A percentile compares a stretch with the other conserved stretches of the same genome.
These are phyloP conservation scores for Penicillium sp. DNA, from an alignment of 2,329 filamentous ascomycete species.

Conservation along the genomic window DNA sequence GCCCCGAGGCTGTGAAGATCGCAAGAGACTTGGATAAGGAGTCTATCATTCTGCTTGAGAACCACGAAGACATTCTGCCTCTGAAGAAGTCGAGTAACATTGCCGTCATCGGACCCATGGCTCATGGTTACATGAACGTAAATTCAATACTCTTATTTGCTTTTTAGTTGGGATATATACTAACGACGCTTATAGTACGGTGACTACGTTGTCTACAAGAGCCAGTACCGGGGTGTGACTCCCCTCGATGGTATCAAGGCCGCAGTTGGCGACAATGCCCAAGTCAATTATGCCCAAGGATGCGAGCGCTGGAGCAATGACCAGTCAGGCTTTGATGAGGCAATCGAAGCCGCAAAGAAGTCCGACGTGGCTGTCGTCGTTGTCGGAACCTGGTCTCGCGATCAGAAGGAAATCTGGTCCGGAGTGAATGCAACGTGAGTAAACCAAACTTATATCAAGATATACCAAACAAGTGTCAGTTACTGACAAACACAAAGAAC, in stretches of 20 bases:
- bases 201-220: slow-evolving; percentile 68
- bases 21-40: slow-evolving; percentile 65
- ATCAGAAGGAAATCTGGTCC: slow-evolving; percentile 69
- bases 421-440: slow-evolving; percentile 65
- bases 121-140: slow-evolving; percentile 68
- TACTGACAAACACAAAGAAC: slow-evolving; percentile 42
- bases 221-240: slow-evolving; percentile 65
- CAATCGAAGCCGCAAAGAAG: slow-evolving; percentile 62
- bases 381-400: slow-evolving; percentile 73
- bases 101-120: slow-evolving; percentile 75
- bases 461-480: neutral
- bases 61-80: slow-evolving; percentile 55
- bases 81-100: slow-evolving; percentile 65
- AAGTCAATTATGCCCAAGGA: slow-evolving; percentile 66
- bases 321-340: slow-evolving; percentile 65
- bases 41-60: slow-evolving; percentile 62
- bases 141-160: slow-evolving; percentile 29
- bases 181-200: slow-evolving; percentile 54
- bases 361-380: slow-evolving; percentile 72
- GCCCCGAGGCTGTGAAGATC: slow-evolving; percentile 56
- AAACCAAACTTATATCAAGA: neutral
- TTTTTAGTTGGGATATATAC: neutral
- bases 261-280: slow-evolving; percentile 56
- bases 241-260: slow-evolving; percentile 68
- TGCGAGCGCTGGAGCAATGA: slow-evolving; percentile 72